Evolutionary conservation across 2,329 filamentous ascomycete genomes (phyloP).

Genomic region (Didymella pomorum): DNA sequence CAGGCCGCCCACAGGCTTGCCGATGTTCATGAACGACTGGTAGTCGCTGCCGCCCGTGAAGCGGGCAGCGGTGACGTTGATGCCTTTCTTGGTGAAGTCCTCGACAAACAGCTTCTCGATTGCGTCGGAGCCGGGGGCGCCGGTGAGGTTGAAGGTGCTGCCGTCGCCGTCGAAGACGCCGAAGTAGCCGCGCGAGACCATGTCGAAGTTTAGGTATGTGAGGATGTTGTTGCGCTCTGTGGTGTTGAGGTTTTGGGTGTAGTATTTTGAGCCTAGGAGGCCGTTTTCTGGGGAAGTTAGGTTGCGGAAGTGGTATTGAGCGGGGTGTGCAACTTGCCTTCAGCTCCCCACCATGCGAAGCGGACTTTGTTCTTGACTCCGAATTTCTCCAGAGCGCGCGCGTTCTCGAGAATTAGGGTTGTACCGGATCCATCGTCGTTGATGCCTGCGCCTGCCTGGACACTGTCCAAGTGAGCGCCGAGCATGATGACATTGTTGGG

Average conservation of each 20-base stretch:
- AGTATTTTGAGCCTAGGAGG: constrained; percentile 51
- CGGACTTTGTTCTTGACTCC: constrained; percentile 53
- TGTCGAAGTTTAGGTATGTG: constrained; percentile 55
- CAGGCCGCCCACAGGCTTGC: constrained; percentile 51
- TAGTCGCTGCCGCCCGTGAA: constrained; percentile 54
- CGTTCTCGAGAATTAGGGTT: constrained; percentile 50
- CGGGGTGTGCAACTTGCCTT: constrained; percentile 27
- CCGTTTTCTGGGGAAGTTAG: neutral
- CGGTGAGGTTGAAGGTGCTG: constrained; percentile 43
- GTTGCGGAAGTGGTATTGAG: neutral
- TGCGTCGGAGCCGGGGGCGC: constrained; percentile 44
- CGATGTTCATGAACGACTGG: constrained; percentile 51
- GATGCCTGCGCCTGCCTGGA: constrained; percentile 55
- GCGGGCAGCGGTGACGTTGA: constrained; percentile 48
- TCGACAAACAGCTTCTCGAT: constrained; percentile 50
- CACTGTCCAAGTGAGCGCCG: constrained; percentile 53
- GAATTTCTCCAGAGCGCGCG: constrained; percentile 49
- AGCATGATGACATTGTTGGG: constrained; percentile 52
- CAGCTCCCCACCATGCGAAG: constrained; percentile 53
- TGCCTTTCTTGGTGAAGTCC: constrained; percentile 45
- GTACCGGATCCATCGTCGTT: constrained; percentile 54
- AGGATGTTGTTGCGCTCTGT: constrained; percentile 49
- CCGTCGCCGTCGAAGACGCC: constrained; percentile 53
- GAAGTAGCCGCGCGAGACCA: constrained; percentile 52
- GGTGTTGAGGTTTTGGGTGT: constrained; percentile 45